phyloP scores from a whole-genome alignment of 2,329 filamentous ascomycete species.

The Aspergillus thermomutatus region DNA sequence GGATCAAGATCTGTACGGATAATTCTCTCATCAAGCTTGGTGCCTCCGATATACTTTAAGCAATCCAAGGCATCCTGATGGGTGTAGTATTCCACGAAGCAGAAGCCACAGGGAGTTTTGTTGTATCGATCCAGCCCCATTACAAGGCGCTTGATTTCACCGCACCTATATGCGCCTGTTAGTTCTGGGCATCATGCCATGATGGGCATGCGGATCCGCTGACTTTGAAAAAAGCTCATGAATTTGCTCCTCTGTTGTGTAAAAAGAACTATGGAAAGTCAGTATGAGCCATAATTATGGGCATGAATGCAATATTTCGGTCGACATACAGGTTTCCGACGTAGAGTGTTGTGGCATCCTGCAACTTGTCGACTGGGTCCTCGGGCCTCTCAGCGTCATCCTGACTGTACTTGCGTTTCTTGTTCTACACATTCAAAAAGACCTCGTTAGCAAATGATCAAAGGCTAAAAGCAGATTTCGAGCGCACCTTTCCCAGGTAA shows the following conservation, averaged over 20 bases:
- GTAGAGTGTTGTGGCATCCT: slow-evolving; percentile 89
- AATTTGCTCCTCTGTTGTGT: slow-evolving; percentile 98
- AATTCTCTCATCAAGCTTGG: slow-evolving; percentile 94
- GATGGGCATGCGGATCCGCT: slow-evolving; percentile 10
- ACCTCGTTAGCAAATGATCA: slow-evolving; percentile 1
- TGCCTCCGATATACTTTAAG: slow-evolving; percentile 97
- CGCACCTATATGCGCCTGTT: slow-evolving; percentile 53
- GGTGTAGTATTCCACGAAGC: slow-evolving; percentile 98
- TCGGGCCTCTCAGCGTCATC: slow-evolving; percentile 57
- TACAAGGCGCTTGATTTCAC: slow-evolving; percentile 94
- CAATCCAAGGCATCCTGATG: slow-evolving; percentile 96
- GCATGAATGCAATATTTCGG: background rate
- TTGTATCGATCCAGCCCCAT: slow-evolving; percentile 97
- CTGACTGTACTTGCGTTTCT: slow-evolving; percentile 63
- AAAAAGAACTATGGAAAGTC: slow-evolving; percentile 67
- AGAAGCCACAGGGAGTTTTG: slow-evolving; percentile 98
- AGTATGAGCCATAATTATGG: slow-evolving; percentile 1
- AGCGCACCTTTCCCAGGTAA: slow-evolving; percentile 70
- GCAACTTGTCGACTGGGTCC: slow-evolving; percentile 73
- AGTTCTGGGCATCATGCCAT: background rate
- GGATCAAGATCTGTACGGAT: slow-evolving; percentile 95
- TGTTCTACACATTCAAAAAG: slow-evolving; percentile 54
- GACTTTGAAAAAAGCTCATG: slow-evolving; percentile 93
- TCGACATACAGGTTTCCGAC: slow-evolving; percentile 82
- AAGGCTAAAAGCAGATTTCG: background rate